Percentiles rank a stretch among this genome's conserved stretches.
Conservation (phyloP, 2,329 filamentous ascomycete genomes). For the Chalara sp. region DNA sequence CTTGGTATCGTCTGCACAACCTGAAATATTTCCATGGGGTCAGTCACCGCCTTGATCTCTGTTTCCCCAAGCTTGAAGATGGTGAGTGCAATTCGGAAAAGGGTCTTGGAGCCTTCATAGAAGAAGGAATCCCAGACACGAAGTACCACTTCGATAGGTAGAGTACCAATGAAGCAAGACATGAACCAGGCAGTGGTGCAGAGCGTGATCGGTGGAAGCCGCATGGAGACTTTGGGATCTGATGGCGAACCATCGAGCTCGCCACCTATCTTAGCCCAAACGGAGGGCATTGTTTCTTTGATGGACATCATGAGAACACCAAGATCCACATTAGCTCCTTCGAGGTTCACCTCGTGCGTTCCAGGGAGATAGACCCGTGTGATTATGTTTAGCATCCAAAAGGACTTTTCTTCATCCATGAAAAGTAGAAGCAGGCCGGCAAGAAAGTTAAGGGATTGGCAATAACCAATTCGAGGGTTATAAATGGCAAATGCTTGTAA, state of each 20-base stretch:
- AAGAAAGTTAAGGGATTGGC: conserved; percentile 91
- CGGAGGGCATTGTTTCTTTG: conserved; percentile 70
- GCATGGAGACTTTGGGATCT: conserved; percentile 30
- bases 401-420: conserved; percentile 82
- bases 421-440: conserved; percentile 86
- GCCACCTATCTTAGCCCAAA: conserved; percentile 84
- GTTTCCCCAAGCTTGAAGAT: conserved; percentile 85
- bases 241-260: conserved; percentile 49
- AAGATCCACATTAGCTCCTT: conserved; percentile 89
- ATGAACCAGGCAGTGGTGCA: conserved; percentile 97
- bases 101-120: conserved; percentile 88
- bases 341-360: conserved; percentile 83
- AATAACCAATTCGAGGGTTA: conserved; percentile 89
- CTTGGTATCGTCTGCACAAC: conserved; percentile 84
- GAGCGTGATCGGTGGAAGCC: conserved; percentile 82
- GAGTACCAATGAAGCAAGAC: conserved; percentile 88
- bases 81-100: conserved; percentile 85
- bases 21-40: conserved; percentile 94
- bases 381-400: conserved; percentile 90
- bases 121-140: conserved; percentile 95
- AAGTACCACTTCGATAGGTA: conserved; percentile 86
- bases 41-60: conserved; percentile 71
- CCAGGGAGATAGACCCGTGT: conserved; percentile 83
- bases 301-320: conserved; percentile 87
- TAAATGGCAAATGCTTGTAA: conserved; percentile 86